Evolutionary conservation across 83 land plant species (phyloP), one percentile per base, ranked within the genome.

Genomic region (Picea engelmannii): DNA sequence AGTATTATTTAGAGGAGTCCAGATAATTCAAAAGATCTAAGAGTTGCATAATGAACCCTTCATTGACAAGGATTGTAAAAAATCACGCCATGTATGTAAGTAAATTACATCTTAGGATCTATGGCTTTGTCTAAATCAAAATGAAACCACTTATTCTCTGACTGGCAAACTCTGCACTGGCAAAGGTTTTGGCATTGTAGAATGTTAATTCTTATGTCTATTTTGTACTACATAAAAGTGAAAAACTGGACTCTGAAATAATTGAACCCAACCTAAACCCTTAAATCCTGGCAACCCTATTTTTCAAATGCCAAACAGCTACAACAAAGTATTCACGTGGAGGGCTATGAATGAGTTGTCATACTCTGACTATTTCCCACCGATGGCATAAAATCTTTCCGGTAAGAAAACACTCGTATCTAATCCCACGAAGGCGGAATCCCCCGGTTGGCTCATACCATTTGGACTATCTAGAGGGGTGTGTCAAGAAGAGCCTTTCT

Each of bases 61-160:
- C 40, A 2, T 67, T 1, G 15, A 27, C 21, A 67, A 31, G 40
- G 55, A 49, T 9, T 2, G 23, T 65, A 23, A 23, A 9, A 9
- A 23, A 0, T 11, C 27, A 9, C 12, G 13, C 70, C 70, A 67
- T 67, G 1, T 5, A 67, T 67, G 11, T 49, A 49, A 9, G 58
- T 6, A 68, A 68, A 68, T 23, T 68, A 68, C 2, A 68, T 68
- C 17, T 68, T 68, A 23, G 71, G 20, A 68, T 68, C 71, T 68
- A 35, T 68, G 42, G 17, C 38, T 24, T 27, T 25, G 44, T 68
- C 71, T 68, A 16, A 31, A 66, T 66, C 16, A 66, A 23, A 4
- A 27, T 11, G 38, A 24, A 27, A 31, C 35, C 71, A 15, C 71
- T 5, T 31, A 6, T 31, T 68, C 42, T 68, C 13, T 66, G 9